Evolutionary conservation across 2,329 filamentous ascomycete species (phyloP).

Genomic region (Rhinocladiella mackenziei): DNA sequence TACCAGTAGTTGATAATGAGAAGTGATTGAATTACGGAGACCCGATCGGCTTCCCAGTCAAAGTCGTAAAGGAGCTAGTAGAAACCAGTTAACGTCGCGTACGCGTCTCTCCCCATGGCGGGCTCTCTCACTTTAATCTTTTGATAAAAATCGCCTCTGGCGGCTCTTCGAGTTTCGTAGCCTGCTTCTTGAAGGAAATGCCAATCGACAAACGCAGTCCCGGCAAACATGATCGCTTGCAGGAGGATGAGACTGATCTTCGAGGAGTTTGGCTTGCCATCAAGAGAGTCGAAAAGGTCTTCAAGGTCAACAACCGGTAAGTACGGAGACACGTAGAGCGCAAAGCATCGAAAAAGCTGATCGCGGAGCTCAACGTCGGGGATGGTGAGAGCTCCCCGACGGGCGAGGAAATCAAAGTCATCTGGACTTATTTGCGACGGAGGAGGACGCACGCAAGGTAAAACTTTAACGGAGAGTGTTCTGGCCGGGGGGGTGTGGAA

Average conservation of each 20-base stretch:
- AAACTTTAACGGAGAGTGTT: no score
- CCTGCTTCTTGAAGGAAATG: conserved; percentile 18
- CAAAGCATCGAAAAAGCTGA: conserved; percentile 73
- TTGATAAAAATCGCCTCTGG: conserved; percentile 74
- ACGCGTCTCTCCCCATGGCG: no score
- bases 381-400: conserved; percentile 66
- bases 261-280: conserved; percentile 66
- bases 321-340: conserved; percentile 87
- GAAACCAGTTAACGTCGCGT: conserved; percentile 48
- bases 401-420: conserved; percentile 17
- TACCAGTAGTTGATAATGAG: conserved; percentile 97
- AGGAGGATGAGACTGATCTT: conserved; percentile 77
- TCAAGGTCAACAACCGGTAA: conserved; percentile 72
- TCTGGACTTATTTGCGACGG: conserved; percentile 1
- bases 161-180: conserved; percentile 58
- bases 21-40: conserved; percentile 83
- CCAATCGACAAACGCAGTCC: conserved; percentile 69
- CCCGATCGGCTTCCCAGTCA: conserved; percentile 86
- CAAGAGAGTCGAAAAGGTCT: conserved; percentile 33
- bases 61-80: conserved; percentile 72
- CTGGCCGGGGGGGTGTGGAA: no score
- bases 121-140: conserved; percentile 71
- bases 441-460: no score
- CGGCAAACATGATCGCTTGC: conserved; percentile 92
- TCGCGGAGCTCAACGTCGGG: conserved; percentile 68